Conservation (phyloP, 805 yeast species). For the Torulaspora franciscae region DNA sequence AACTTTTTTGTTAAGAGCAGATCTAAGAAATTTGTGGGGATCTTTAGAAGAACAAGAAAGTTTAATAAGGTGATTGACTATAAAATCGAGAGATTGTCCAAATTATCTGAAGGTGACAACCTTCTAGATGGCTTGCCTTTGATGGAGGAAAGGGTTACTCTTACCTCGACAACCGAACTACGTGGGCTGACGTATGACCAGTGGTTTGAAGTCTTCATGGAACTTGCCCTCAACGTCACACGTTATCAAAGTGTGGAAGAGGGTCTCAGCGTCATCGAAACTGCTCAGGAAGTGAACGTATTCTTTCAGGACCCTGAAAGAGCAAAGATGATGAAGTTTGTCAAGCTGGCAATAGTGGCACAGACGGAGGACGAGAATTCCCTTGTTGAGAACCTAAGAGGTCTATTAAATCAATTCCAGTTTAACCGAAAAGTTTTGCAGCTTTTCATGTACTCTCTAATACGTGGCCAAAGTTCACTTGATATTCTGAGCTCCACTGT, state of each 20-base stretch:
- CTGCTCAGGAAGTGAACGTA: constrained; percentile 73
- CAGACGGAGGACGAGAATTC: constrained; percentile 48
- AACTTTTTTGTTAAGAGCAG: constrained; percentile 76
- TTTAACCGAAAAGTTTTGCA: constrained; percentile 66
- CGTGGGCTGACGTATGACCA: constrained; percentile 70
- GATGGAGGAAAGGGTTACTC: constrained; percentile 40
- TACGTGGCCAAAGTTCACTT: constrained; percentile 51
- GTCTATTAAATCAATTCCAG: constrained; percentile 61
- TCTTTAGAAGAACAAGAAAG: constrained; percentile 55
- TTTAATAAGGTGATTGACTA: constrained; percentile 66
- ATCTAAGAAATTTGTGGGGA: constrained; percentile 63
- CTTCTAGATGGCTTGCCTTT: constrained; percentile 36
- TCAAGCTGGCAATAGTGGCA: constrained; percentile 57
- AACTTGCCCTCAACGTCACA: constrained; percentile 64
- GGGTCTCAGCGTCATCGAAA: constrained; percentile 64
- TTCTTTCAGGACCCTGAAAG: constrained; percentile 62
- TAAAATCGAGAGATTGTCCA: constrained; percentile 60
- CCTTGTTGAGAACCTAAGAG: constrained; percentile 56
- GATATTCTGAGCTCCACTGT: constrained; percentile 68
- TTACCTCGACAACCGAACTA: constrained; percentile 53
- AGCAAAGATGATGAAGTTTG: constrained; percentile 55
- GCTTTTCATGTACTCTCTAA: constrained; percentile 60
- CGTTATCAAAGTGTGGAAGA: constrained; percentile 54
- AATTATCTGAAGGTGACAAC: constrained; percentile 54
- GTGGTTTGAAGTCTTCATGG: constrained; percentile 85